Percentiles rank a stretch among this genome's conserved stretches.
Conservation (phyloP, 1,139 yeast genomes). For the Saccharomyces hybrid region DNA sequence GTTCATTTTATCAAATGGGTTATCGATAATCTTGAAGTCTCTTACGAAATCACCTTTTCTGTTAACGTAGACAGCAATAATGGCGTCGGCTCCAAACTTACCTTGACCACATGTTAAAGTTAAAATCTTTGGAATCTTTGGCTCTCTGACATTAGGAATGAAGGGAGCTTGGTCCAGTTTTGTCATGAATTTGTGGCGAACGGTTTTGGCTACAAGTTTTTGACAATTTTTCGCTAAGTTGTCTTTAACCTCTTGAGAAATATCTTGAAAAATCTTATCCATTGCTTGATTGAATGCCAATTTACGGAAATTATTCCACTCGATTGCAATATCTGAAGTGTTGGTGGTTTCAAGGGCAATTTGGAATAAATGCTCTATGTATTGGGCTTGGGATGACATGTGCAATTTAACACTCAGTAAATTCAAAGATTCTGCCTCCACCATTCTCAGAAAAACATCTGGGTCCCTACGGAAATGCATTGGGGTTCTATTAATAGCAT, state of each 20-base stretch:
- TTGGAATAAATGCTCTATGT: slow-evolving; percentile 45
- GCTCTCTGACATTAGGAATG: slow-evolving; percentile 72
- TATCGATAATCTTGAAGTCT: slow-evolving; percentile 68
- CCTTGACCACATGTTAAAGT: slow-evolving; percentile 85
- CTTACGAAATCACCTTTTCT: slow-evolving; percentile 77
- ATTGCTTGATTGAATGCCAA: slow-evolving; percentile 60
- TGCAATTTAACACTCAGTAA: slow-evolving; percentile 43
- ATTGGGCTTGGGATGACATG: slow-evolving; percentile 36
- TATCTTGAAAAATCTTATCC: slow-evolving; percentile 57
- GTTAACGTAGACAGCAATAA: slow-evolving; percentile 70
- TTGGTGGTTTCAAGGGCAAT: slow-evolving; percentile 73
- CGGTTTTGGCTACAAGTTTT: slow-evolving; percentile 57
- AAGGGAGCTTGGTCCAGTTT: slow-evolving; percentile 91
- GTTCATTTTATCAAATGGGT: slow-evolving; percentile 44
- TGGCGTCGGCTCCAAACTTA: slow-evolving; percentile 72
- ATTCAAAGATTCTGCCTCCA: slow-evolving; percentile 77
- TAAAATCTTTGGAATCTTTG: slow-evolving; percentile 78
- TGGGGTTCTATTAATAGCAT: slow-evolving; percentile 75
- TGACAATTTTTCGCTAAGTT: slow-evolving; percentile 74
- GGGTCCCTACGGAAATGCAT: slow-evolving; percentile 68
- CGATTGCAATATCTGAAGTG: slow-evolving; percentile 69
- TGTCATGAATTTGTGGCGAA: slow-evolving; percentile 60
- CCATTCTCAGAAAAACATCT: slow-evolving; percentile 77
- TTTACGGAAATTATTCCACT: slow-evolving; percentile 79
- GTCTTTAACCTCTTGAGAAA: slow-evolving; percentile 75